Evolutionary conservation across 2,329 filamentous ascomycete species (phyloP), one percentile per base, ranked within the genome.

Genomic region (Clarireedia sp.): DNA sequence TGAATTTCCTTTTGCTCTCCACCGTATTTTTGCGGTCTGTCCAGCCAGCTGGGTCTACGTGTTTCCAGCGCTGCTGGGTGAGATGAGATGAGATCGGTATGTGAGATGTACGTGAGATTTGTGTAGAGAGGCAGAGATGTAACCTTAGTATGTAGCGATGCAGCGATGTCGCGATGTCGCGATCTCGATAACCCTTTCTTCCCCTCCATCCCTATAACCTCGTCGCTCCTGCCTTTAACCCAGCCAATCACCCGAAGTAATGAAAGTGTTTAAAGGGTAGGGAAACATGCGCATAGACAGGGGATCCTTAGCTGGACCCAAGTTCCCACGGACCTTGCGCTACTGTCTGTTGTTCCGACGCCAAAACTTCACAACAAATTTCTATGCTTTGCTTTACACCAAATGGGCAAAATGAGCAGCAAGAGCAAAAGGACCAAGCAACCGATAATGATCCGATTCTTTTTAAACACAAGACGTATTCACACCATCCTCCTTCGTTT

Each of bases 271-370:
- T 33, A 38, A 19, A 50, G 36, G 48, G 33, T 6, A 24, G 16
- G 5, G 14, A 37, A 41, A 9, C 38, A 4, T 41, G 19, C 10
- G 29, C 29, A 33, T 41, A 19, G 16, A 19, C 50, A 21, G 29
- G 41, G 41, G 21, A 40, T 49, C 21, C 23, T 46, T 36, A 44
- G 19, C 29, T 33, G 14, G 38, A 41, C 38, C 41, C 41, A 44
- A 19, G 5, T 33, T 33, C 45, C 40, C 51, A 49, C 51, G 56
- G 56, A 57, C 56, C 56, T 55, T 51, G 38, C 40, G 47, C 51
- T 57, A 37, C 24, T 8, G 8, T 46, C 46, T 55, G 47, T 26
- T 26, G 43, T 47, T 19, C 26, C 45, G 29, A 49, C 52, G 44
- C 45, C 44, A 51, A 38, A n/a, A 37, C 40, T 26, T 48, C 24